These are phyloP conservation scores for Letharia columbiana DNA, from an alignment of 495 filamentous ascomycete genomes.

Conservation along the genomic window DNA sequence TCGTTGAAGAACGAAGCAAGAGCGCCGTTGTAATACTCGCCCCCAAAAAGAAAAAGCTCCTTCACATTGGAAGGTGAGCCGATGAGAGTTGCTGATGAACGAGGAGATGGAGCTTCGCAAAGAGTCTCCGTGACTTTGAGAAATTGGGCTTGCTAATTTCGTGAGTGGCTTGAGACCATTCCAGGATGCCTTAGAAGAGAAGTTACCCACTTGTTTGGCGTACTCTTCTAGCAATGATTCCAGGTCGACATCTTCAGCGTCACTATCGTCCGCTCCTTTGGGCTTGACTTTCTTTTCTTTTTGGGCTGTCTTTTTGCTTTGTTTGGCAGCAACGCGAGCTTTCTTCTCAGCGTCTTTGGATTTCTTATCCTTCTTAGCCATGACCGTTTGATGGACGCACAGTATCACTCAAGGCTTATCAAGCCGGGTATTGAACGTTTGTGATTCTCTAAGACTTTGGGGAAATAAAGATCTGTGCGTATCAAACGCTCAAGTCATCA, in stretches of 20 bases:
- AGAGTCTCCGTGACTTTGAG: conserved; percentile 81
- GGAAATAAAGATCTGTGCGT: neutral
- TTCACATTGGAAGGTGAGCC: conserved; percentile 77
- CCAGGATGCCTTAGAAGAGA: neutral
- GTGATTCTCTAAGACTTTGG: neutral
- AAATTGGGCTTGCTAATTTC: conserved; percentile 73
- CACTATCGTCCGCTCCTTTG: conserved; percentile 58
- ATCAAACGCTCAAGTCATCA: neutral
- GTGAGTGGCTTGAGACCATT: conserved; percentile 22
- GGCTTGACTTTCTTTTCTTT: conserved; percentile 69
- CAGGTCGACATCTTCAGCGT: conserved; percentile 86
- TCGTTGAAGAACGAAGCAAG: conserved; percentile 59
- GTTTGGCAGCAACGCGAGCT: conserved; percentile 45
- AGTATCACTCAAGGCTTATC: neutral
- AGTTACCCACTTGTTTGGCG: conserved; percentile 33
- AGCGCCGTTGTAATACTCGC: conserved; percentile 60
- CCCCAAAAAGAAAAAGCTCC: conserved; percentile 87
- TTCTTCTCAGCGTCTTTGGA: conserved; percentile 47
- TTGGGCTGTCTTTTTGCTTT: conserved; percentile 53
- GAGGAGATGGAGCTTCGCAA: conserved; percentile 66
- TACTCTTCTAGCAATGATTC: conserved; percentile 96
- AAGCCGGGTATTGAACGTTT: neutral
- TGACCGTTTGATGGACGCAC: conserved; percentile 14
- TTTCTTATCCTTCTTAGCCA: conserved; percentile 46
- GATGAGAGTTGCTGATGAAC: conserved; percentile 69